Conservation (phyloP, 192 early-diverging fungal genomes). For the Gryganskiella cystojenkinii region DNA sequence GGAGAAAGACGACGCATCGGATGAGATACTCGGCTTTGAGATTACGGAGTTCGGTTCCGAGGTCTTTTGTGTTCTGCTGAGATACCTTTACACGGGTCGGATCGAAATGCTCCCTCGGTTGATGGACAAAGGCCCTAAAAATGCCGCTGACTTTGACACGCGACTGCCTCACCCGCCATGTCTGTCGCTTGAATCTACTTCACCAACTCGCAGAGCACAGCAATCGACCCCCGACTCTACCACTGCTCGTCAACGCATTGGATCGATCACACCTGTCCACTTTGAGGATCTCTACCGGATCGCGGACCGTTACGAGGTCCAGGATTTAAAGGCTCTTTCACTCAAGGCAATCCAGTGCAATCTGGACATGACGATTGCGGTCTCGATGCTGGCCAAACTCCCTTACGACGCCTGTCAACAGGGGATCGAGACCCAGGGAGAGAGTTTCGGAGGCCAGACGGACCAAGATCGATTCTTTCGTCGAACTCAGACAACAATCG, state of each 20-base stretch:
- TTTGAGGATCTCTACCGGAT: conserved; percentile 36
- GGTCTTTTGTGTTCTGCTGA: conserved; percentile 39
- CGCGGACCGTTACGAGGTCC: conserved; percentile 30
- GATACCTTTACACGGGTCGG: conserved; percentile 24
- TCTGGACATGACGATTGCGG: conserved; percentile 35
- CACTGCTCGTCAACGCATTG: too few species aligned
- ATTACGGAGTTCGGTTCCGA: conserved; percentile 27
- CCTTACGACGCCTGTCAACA: neutral
- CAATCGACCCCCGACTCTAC: too few species aligned
- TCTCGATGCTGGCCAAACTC: conserved; percentile 31
- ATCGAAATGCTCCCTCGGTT: neutral
- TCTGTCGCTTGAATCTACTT: too few species aligned
- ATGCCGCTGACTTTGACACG: too few species aligned
- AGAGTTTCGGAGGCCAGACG: neutral
- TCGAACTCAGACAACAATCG: conserved; percentile 8
- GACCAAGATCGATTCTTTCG: neutral
- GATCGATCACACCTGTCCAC: conserved; percentile 1
- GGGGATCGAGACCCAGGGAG: neutral
- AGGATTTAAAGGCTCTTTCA: conserved; percentile 2
- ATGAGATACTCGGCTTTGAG: neutral
- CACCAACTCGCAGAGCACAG: too few species aligned
- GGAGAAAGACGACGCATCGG: neutral
- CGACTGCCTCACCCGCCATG: too few species aligned
- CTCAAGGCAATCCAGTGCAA: conserved; percentile 30
- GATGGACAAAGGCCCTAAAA: too few species aligned